Base-by-base conservation (phyloP, 108 stramenopile genomes). In the Skeletonema menzelii region DNA sequence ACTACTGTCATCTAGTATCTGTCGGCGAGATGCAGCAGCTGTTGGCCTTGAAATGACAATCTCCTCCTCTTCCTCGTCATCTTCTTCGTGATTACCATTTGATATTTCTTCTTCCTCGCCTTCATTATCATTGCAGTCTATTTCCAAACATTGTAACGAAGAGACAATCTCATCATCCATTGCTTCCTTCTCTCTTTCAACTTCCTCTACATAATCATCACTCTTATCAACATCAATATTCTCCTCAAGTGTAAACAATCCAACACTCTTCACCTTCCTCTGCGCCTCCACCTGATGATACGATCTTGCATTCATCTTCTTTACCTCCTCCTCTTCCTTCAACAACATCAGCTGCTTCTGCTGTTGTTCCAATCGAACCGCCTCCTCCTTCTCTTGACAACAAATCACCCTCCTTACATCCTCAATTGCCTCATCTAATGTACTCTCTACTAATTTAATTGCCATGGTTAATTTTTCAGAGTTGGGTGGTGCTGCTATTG, bases 401-500 rank as follows among this genome's bases (percentile, higher is more conserved):
- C 49, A 53, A 57, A 57, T 27, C 37, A 20, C 37, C 13, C 20
- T 6, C 19, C 57, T 35, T 0, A 69, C 56, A 13, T 69, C 56
- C 2, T 58, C 34, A 27, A 69, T 49, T 0, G 68, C 68, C 1
- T 27, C 35, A 42, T 71, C 46, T 46, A 71, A 27, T 10, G 37
- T 15, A 27, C 24, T 11, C 13, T 61, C 60, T 6, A 58, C 60
- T 6, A 35, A n/a, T 27, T 59, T 40, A 12, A 71, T 71, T 38
- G 70, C 60, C 19, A 27, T 26, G 5, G 27, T 42, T 17, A 71
- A n/a, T 61, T 62, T 71, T 63, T 71, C 60, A 0, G 70, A 71
- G 11, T 61, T 30, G 27, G 70, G 70, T 46, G 70, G 70, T 61
- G n/a, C n/a, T n/a, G n/a, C n/a, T n/a, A 40, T 35, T 8, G 70